Conservation (phyloP, 108 stramenopile genomes). For the Pseudonitzschia pungens region DNA sequence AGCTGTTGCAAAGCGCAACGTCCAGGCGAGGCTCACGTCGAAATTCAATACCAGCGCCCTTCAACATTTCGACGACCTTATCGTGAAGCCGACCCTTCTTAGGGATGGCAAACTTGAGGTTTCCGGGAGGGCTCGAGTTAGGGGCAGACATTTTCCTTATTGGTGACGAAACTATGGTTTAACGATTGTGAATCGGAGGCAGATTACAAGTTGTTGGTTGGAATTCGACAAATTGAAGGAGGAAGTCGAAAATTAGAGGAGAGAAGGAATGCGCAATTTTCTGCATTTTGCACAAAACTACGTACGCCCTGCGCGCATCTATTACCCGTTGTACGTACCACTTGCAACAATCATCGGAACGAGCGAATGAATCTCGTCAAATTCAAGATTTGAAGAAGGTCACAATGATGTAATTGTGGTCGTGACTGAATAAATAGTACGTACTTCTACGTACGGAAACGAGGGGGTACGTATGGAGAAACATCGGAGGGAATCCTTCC, state of each 20-base stretch:
- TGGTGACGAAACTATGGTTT: neutral
- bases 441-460: too few species aligned
- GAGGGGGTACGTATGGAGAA: neutral
- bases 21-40: slow-evolving; percentile 83
- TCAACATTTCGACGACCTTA: slow-evolving; percentile 86
- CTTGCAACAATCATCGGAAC: too few species aligned
- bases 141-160: slow-evolving; percentile 10
- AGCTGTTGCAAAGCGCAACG: slow-evolving; percentile 78
- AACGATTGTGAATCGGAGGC: neutral
- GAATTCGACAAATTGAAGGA: too few species aligned
- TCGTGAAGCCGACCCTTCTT: slow-evolving; percentile 96
- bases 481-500: neutral
- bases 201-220: neutral
- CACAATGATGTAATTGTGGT: neutral
- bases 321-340: too few species aligned
- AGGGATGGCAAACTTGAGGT: slow-evolving; percentile 91
- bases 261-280: neutral
- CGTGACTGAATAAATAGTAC: neutral
- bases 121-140: slow-evolving; percentile 51
- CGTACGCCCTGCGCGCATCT: too few species aligned
- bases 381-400: neutral
- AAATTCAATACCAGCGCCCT: slow-evolving; percentile 94
- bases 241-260: neutral
- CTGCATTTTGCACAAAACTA: too few species aligned
- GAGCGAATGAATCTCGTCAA: neutral